These are phyloP conservation scores for Ophiostoma piceae DNA, from an alignment of 2,329 filamentous ascomycete species.

Conservation along the genomic window DNA sequence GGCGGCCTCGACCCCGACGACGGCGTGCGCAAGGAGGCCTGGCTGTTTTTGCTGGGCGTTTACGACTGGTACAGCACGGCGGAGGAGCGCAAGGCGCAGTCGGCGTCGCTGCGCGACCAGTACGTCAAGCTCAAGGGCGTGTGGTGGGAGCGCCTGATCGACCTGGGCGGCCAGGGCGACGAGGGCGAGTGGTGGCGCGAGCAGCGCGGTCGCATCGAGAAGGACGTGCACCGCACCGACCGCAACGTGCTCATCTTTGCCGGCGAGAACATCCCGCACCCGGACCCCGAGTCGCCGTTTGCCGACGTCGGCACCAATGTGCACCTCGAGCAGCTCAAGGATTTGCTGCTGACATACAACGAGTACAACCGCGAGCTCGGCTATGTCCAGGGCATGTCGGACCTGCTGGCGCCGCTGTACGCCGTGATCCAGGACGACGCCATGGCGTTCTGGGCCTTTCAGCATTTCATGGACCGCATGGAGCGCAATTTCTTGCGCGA, in stretches of 20 bases:
- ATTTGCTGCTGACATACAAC: conserved; percentile 97
- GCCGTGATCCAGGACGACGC: conserved; percentile 97
- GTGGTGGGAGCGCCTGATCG: conserved; percentile 93
- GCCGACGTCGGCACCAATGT: conserved; percentile 91
- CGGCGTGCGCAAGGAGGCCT: conserved; percentile 90
- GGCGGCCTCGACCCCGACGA: conserved; percentile 85
- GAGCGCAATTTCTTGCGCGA: conserved; percentile 94
- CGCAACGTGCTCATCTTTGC: conserved; percentile 91
- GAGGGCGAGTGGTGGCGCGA: conserved; percentile 96
- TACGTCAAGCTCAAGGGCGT: conserved; percentile 89
- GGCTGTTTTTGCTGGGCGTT: conserved; percentile 88
- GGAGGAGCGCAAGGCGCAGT: conserved; percentile 75
- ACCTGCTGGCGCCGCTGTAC: conserved; percentile 91
- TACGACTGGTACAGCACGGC: conserved; percentile 87
- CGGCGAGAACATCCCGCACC: conserved; percentile 93
- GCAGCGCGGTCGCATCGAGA: conserved; percentile 89
- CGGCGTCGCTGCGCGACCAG: conserved; percentile 83
- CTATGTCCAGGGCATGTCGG: conserved; percentile 98
- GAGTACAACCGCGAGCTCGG: conserved; percentile 94
- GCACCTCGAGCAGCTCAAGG: conserved; percentile 97
- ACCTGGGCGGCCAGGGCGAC: conserved; percentile 72
- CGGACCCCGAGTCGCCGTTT: conserved; percentile 92
- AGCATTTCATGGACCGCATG: conserved; percentile 96
- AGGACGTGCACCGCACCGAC: conserved; percentile 96
- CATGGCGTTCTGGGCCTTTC: conserved; percentile 93